Base-by-base conservation (phyloP, 2,329 filamentous ascomycete genomes). In the Penicillium sp. region DNA sequence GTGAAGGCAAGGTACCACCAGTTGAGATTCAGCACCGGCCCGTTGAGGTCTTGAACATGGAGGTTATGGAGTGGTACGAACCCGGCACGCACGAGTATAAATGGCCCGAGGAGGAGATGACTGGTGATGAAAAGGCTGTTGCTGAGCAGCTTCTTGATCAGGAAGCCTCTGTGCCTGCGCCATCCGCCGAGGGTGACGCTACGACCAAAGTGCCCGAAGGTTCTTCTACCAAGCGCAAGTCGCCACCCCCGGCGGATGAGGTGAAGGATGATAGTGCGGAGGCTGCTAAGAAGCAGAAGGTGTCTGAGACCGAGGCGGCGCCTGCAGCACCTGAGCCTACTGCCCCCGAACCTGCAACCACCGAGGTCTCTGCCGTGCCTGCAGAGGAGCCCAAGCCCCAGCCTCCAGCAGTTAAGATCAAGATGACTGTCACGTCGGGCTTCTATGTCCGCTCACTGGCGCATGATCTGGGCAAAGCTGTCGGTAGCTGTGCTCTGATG, bases 381-480 rank as follows among this genome's bases (percentile, higher is more conserved):
- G 29, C 57, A 11, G 66, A 68, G 46, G 57, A 56, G 43, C 55
- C 62, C 16, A 52, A 47, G 32, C 57, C 62, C 13, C 69, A 67
- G 35, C 68, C 91, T 1, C 85, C 93, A 1, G 94, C 93, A 1
- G 89, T 85, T 47, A 88, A 85, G 69, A 85, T 99, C 57, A 87
- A 89, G 55, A 91, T 99, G 85, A 96, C 90, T 0, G 93, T 97
- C 50, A 92, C 92, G 2, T 96, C 92, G 0, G 94, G 94, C 38
- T 99, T 97, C 80, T 99, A 99, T 73, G 92, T 99, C 14, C 89
- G 94, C 60, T 95, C 89, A 56, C 85, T 99, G 64, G 92, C 91
- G 66, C 92, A 97, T 71, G 94, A 99, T 68, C 82, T 99, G 4
- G 94, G 93, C 22, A 80, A 86, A 62, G 91, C 90, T 64, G 81